A percentile compares a stretch with the other conserved stretches of the same genome.
These are phyloP conservation scores for Priceomyces castillae DNA, from an alignment of 805 yeast species.

Conservation along the genomic window DNA sequence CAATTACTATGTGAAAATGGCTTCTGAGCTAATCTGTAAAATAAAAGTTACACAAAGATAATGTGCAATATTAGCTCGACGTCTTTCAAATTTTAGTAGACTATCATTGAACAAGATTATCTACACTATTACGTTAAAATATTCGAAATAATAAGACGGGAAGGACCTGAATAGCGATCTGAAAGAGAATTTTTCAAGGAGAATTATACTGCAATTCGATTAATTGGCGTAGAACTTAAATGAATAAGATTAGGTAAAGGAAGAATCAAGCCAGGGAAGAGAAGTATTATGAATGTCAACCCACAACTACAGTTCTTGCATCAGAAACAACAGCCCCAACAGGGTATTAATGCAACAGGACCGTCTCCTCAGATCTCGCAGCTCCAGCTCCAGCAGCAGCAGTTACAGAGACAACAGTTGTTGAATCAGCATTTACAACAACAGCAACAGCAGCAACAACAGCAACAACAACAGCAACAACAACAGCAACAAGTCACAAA, in stretches of 20 bases:
- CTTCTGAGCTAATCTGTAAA: conserved; percentile 1
- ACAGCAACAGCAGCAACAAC: conserved; percentile 32
- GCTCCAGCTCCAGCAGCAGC: conserved; percentile 30
- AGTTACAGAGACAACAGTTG: conserved; percentile 26
- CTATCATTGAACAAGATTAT: neutral
- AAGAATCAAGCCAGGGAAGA: neutral
- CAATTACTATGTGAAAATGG: too few species aligned
- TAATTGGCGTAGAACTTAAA: neutral
- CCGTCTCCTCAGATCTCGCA: conserved; percentile 38
- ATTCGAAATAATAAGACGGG: neutral
- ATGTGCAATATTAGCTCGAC: conserved; percentile 1
- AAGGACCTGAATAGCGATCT: neutral
- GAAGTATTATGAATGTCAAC: conserved; percentile 33
- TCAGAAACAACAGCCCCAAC: conserved; percentile 31
- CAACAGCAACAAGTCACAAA: conserved; percentile 15
- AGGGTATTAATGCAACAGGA: conserved; percentile 16
- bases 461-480: conserved; percentile 26
- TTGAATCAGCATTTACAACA: conserved; percentile 33
- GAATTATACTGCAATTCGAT: neutral
- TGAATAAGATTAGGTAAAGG: neutral
- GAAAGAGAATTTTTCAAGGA: neutral
- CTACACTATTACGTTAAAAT: neutral
- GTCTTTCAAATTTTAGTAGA: conserved; percentile 1
- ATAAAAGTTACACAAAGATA: neutral
- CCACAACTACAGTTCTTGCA: conserved; percentile 45